phyloP scores from a whole-genome alignment of 208 protist species.

The Leptomonas pyrrhocoris region DNA sequence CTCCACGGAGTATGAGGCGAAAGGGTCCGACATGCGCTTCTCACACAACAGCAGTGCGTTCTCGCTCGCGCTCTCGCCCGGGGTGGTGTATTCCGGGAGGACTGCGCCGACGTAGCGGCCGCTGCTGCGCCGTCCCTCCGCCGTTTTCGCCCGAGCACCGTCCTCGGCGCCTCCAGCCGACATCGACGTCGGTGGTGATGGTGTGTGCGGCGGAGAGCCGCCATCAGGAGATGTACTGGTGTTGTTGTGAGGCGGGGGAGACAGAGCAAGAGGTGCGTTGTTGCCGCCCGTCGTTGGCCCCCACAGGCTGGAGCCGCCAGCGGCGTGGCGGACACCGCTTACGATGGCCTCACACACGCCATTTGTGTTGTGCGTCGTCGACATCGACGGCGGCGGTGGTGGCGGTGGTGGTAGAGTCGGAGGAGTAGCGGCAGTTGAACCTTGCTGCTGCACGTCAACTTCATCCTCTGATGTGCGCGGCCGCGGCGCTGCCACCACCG shows the following conservation, averaged over 20 bases:
- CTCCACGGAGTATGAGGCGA: conserved; percentile 6
- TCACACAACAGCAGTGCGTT: neutral
- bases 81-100: conserved; percentile 4
- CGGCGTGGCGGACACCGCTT: conserved; percentile 6
- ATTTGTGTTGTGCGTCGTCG: conserved; percentile 5
- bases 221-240: neutral
- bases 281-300: neutral
- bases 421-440: neutral
- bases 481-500: neutral
- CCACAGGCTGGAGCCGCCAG: conserved; percentile 1
- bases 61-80: neutral
- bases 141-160: neutral
- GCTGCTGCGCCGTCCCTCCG: neutral
- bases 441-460: too few species aligned
- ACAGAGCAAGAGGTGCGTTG: neutral
- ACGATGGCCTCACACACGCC: conserved; percentile 12
- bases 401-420: neutral
- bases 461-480: neutral
- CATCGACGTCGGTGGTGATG: neutral
- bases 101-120: neutral
- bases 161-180: neutral
- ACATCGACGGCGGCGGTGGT: neutral
- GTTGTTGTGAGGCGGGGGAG: neutral
- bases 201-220: neutral
- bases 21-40: conserved; percentile 11